Percentiles rank a stretch among this genome's conserved stretches.
Conservation (phyloP, 2,329 filamentous ascomycete genomes). For the Cladosporium sp. region DNA sequence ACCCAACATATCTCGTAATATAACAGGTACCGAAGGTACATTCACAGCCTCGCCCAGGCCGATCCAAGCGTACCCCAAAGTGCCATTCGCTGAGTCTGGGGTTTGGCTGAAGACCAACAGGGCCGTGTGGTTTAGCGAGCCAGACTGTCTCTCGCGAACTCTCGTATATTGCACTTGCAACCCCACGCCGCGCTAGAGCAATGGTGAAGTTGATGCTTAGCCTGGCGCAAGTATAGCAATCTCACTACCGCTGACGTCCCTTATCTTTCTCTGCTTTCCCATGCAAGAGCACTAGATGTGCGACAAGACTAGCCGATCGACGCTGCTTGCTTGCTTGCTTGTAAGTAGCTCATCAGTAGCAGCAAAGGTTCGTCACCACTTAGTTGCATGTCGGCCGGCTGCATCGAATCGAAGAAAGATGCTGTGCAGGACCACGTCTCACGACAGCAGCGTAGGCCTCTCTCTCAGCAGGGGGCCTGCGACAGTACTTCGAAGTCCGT, state of each 20-base stretch:
- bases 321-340: not conserved
- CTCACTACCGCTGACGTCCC: not conserved
- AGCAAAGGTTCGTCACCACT: not conserved
- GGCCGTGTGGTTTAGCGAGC: slow-evolving; percentile 6
- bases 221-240: slow-evolving; percentile 11
- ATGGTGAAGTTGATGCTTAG: slow-evolving; percentile 10
- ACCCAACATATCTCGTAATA: slow-evolving; percentile 14
- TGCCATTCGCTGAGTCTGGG: slow-evolving; percentile 11
- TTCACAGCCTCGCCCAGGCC: slow-evolving; percentile 11
- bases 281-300: slow-evolving; percentile 15
- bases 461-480: slow-evolving; percentile 5
- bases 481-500: not conserved
- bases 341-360: not conserved
- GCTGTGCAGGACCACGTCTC: slow-evolving; percentile 12
- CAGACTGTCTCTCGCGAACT: slow-evolving; percentile 3
- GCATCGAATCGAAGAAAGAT: not conserved
- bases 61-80: not conserved
- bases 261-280: slow-evolving; percentile 2
- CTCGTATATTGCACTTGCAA: not conserved
- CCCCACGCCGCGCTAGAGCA: slow-evolving; percentile 16
- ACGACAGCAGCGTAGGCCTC: slow-evolving; percentile 13
- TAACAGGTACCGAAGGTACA: slow-evolving; percentile 11
- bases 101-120: slow-evolving; percentile 17
- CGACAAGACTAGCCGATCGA: slow-evolving; percentile 11
- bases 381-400: not conserved